phyloP scores from a whole-genome alignment of 768 basidiomycete genomes.

The Mycena amicta region DNA sequence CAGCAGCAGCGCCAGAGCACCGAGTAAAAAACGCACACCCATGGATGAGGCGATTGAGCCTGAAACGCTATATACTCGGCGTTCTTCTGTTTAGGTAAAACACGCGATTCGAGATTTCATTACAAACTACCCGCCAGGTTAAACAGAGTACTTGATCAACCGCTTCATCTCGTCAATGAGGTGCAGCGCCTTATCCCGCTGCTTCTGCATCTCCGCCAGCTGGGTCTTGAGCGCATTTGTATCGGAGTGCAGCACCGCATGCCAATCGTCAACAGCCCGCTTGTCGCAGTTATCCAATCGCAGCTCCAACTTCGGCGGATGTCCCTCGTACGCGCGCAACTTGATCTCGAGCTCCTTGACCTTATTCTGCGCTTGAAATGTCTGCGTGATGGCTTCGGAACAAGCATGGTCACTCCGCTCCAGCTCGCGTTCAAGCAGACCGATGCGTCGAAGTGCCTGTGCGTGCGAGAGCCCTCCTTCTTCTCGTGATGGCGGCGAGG shows the following conservation, averaged over 20 bases:
- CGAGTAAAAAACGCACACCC: background rate
- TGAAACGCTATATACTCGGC: too few relatives aligned
- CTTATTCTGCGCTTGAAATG: slow-evolving; percentile 22
- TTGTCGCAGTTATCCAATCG: slow-evolving; percentile 9
- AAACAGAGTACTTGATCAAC: slow-evolving; percentile 4
- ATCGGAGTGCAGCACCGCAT: slow-evolving; percentile 17
- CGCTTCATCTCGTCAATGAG: slow-evolving; percentile 19
- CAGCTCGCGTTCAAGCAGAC: slow-evolving; percentile 24
- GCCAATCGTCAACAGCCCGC: slow-evolving; percentile 19
- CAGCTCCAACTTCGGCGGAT: slow-evolving; percentile 15
- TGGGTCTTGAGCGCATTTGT: slow-evolving; percentile 19
- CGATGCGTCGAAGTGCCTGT: slow-evolving; percentile 18
- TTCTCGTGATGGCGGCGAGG: slow-evolving; percentile 14
- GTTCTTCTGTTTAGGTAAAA: too few relatives aligned
- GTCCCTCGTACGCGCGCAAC: slow-evolving; percentile 10
- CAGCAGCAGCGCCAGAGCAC: too few relatives aligned
- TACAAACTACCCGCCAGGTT: background rate
- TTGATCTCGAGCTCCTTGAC: slow-evolving; percentile 19
- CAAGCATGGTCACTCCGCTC: slow-evolving; percentile 24
- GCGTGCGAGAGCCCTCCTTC: slow-evolving; percentile 9
- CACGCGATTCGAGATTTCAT: too few relatives aligned
- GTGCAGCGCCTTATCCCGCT: slow-evolving; percentile 20
- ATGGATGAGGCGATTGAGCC: too few relatives aligned
- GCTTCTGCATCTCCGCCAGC: slow-evolving; percentile 14
- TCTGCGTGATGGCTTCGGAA: slow-evolving; percentile 22